Base-by-base conservation (phyloP, 2,329 filamentous ascomycete species). In the Diaporthe sp. region DNA sequence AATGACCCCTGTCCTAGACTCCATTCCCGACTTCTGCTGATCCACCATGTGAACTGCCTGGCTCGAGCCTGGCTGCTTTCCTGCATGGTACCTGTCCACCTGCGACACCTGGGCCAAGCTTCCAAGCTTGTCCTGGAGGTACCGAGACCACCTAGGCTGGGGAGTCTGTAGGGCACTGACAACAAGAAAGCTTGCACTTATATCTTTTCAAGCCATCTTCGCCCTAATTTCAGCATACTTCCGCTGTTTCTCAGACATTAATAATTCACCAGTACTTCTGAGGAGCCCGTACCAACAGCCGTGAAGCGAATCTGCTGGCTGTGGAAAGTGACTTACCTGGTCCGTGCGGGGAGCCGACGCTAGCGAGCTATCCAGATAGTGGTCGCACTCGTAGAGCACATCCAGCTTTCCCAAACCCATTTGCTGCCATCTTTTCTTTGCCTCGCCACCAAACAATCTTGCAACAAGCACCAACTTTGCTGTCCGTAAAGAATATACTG, bases 1-100 rank as follows among this genome's bases (percentile, higher is more conserved):
- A 40, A 54, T 13, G 33, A 40, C 47, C 64, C 64, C 64, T 68
- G 64, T 68, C 64, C 64, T 68, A 50, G 64, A 68, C 47, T 54
- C 47, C 64, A 54, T 68, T 54, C 64, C 64, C 64, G 64, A 52
- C 45, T 38, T 52, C 45, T 54, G 47, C 64, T 68, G 33, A 67
- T 52, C 64, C 64, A 67, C 64, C 60, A 42, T 6, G 15, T 47
- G 64, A 52, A 25, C 30, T 52, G 64, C 60, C 40, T 13, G 58
- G 25, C 58, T 50, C n/a, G n/a, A n/a, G 61, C 60, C 33, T 40
- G 60, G n/a, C n/a, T n/a, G n/a, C n/a, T n/a, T n/a, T n/a, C n/a
- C 22, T 35, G 45, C 30, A 35, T 30, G 19, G 42, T 58, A 33
- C 42, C 42, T 71, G 30, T 30, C 33, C 28, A 42, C 50, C 13